A percentile compares a stretch with the other conserved stretches of the same genome.
These are phyloP conservation scores for Galeopsis tetrahit DNA, from an alignment of 257 asterid species.

Conservation along the genomic window DNA sequence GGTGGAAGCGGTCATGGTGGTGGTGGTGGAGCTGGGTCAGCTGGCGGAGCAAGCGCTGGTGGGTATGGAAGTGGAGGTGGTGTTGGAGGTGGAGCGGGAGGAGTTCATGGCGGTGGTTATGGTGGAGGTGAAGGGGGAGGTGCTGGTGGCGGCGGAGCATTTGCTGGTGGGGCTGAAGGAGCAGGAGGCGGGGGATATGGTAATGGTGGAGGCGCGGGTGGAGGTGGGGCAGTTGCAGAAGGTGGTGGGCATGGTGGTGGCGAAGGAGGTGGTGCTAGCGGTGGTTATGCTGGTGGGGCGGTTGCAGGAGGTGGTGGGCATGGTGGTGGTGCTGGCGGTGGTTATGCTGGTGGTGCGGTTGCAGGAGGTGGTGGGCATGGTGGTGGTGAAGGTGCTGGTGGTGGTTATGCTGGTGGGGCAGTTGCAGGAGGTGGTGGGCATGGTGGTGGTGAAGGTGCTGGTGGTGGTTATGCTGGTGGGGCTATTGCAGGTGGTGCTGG, in stretches of 20 bases:
- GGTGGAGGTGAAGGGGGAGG: constrained; percentile 44
- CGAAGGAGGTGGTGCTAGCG: constrained; percentile 33
- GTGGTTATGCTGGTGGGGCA: constrained; percentile 26
- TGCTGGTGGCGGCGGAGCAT: constrained; percentile 42
- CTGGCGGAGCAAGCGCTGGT: constrained; percentile 47
- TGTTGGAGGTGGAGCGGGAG: constrained; percentile 44
- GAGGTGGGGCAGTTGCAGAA: constrained; percentile 21
- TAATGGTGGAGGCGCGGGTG: constrained; percentile 58
- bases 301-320: constrained; percentile 28
- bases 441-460: constrained; percentile 44
- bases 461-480: constrained; percentile 29
- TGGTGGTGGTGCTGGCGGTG: constrained; percentile 49
- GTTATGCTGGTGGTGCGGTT: constrained; percentile 49
- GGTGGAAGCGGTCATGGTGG: constrained; percentile 52
- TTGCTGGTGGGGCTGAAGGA: constrained; percentile 52
- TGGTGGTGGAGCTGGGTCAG: constrained; percentile 50
- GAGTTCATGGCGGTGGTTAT: constrained; percentile 51
- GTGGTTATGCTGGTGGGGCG: constrained; percentile 47
- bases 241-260: constrained; percentile 58
- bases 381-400: constrained; percentile 36
- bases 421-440: constrained; percentile 28
- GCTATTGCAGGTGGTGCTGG: constrained; percentile 40
- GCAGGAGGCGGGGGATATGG: constrained; percentile 54
- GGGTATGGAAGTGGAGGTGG: constrained; percentile 62
- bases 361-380: constrained; percentile 44